Evolutionary conservation across 306 rosid species (phyloP), one percentile per base, ranked within the genome.

Genomic region (Casuarina equisetifolia): DNA sequence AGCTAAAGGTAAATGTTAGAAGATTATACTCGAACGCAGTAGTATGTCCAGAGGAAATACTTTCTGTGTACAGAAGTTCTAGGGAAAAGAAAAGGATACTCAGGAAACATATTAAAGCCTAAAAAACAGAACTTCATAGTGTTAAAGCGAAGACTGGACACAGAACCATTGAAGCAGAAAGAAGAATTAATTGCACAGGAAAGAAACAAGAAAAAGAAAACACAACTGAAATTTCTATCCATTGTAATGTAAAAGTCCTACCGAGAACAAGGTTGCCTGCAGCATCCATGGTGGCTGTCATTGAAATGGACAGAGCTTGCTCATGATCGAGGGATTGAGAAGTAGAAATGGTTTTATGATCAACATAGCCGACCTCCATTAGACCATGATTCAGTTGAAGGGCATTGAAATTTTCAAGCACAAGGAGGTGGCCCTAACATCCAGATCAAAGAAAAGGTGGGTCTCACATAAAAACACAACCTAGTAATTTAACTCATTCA

Each of bases 341-440:
- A 80, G 82, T 79, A 62, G 81, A 85, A 48, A 73, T 42, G 64
- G 78, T 69, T 76, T 85, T 77, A 81, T 94, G 94, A 77, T 84
- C 82, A 75, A 90, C 85, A 83, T 94, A 94, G 51, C 94, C 92
- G 16, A 73, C 91, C 84, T 94, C 98, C 98, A 94, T 94, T 78
- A 90, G 78, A 75, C 94, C 98, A 86, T 92, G 98, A 84, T 90
- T 92, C 82, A 92, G 74, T 50, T 76, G 81, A 83, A 92, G 85
- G 82, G 77, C 82, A 63, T 82, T 80, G 74, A 86, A 86, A 78
- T 92, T 90, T 83, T 94, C 77, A 67, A 94, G 83, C 70, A 80
- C 90, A 70, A 94, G 89, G 81, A 89, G 86, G 82, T 94, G 98
- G 79, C 98, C 98, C 98, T 94, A 80, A 71, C 82, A 90, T 72